phyloP scores from a whole-genome alignment of 306 rosid species.

The Urtica urens region DNA sequence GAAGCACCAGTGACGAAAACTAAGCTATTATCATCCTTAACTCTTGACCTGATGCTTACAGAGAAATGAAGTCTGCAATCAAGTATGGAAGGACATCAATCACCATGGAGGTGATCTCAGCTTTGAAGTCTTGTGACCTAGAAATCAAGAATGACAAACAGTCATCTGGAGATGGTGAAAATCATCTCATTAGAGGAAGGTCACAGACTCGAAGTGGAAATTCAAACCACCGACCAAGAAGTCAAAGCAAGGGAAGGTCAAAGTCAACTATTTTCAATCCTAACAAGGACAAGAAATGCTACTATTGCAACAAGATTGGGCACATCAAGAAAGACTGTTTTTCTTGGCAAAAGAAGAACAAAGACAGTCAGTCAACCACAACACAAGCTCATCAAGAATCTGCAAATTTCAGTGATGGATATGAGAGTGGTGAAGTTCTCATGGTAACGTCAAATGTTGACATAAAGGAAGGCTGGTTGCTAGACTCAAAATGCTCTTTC shows the following conservation, averaged over 20 bases:
- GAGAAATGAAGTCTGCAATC: not conserved
- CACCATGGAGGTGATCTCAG: not conserved
- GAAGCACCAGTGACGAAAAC: not conserved
- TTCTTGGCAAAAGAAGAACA: not conserved
- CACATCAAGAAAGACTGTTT: not conserved
- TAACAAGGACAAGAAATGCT: not conserved
- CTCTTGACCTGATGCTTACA: not conserved
- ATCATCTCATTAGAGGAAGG: not conserved
- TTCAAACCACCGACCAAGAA: too few species aligned
- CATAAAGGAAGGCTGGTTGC: too few species aligned
- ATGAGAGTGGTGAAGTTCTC: not conserved
- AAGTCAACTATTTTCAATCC: not conserved
- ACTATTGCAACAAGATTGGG: not conserved
- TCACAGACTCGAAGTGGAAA: too few species aligned
- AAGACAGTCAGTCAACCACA: too few species aligned
- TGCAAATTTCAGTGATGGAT: not conserved
- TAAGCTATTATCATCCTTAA: not conserved
- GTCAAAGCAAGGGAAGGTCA: not conserved
- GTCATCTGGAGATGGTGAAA: not conserved
- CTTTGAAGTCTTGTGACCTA: too few species aligned
- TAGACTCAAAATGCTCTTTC: too few species aligned
- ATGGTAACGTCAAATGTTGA: too few species aligned
- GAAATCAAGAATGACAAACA: too few species aligned
- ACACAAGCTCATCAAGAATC: not conserved
- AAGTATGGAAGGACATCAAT: not conserved